Percentiles rank a stretch among this genome's conserved stretches.
Conservation (phyloP, 352 stramenopile genomes). For the Pythium rhizo-oryzae region DNA sequence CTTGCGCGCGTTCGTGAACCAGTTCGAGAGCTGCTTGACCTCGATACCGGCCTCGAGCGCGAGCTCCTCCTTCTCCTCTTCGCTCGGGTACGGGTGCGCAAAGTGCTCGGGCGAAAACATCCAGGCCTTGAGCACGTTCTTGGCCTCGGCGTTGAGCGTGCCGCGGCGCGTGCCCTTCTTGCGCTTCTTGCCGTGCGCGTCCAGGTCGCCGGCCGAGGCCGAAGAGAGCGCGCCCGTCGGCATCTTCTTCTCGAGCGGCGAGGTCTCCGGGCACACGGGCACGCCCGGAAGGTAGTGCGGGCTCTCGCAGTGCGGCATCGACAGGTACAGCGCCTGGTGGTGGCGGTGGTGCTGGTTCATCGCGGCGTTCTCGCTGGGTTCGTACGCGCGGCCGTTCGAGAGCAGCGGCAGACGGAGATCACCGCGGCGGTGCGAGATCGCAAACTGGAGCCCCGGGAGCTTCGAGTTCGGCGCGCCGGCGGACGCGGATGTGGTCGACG, state of each 20-base stretch:
- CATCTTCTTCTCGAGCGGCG: constrained; percentile 36
- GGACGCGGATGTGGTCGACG: constrained; percentile 19
- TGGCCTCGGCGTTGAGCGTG: constrained; percentile 82
- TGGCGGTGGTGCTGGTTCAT: constrained; percentile 21
- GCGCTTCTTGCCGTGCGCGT: constrained; percentile 37
- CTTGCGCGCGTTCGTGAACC: constrained; percentile 90
- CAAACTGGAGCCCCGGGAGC: constrained; percentile 66
- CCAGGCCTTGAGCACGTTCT: constrained; percentile 88
- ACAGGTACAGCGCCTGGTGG: constrained; percentile 32
- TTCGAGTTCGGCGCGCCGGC: constrained; percentile 33
- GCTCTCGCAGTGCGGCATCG: constrained; percentile 36
- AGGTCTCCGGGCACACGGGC: constrained; percentile 37
- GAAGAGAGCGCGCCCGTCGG: no score
- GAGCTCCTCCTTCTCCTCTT: constrained; percentile 88
- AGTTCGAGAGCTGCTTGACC: constrained; percentile 90
- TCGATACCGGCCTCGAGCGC: constrained; percentile 81
- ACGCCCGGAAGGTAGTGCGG: constrained; percentile 38
- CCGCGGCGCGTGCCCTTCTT: constrained; percentile 85
- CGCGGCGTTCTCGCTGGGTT: constrained; percentile 10
- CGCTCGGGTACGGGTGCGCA: constrained; percentile 84
- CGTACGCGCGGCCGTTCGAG: constrained; percentile 1
- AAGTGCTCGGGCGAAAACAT: constrained; percentile 91
- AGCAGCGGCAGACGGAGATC: constrained; percentile 62
- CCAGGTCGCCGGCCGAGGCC: constrained; percentile 18
- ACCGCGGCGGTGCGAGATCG: constrained; percentile 52